Evolutionary conservation across 2,329 filamentous ascomycete genomes (phyloP).

Genomic region (Leptographium flavum): DNA sequence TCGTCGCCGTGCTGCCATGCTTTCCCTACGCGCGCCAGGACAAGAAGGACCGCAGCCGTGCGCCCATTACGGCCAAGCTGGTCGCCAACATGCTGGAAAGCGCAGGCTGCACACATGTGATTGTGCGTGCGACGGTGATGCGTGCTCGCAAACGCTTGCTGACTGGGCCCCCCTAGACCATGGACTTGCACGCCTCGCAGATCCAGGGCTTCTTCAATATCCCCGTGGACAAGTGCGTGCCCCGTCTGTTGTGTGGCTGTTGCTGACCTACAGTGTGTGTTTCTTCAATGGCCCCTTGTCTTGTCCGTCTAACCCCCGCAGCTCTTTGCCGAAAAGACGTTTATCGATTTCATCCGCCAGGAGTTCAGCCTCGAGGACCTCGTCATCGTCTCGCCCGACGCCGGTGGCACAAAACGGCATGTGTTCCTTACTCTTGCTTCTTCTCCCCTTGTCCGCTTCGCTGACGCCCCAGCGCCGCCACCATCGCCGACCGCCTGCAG

Average conservation of each 20-base stretch:
- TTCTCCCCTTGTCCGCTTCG: not conserved
- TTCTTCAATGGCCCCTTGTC: too few species aligned
- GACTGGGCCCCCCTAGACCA: conserved; percentile 35
- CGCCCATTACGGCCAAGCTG: conserved; percentile 84
- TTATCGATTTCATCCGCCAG: conserved; percentile 78
- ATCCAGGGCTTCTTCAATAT: conserved; percentile 71
- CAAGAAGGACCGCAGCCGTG: conserved; percentile 86
- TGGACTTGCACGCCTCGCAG: conserved; percentile 76
- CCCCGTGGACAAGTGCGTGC: conserved; percentile 26
- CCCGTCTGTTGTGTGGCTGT: not conserved
- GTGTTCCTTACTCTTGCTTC: not conserved
- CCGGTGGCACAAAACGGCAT: conserved; percentile 76
- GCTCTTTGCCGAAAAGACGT: conserved; percentile 84
- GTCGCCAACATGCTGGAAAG: conserved; percentile 97
- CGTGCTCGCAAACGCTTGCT: too few species aligned
- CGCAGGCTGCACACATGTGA: conserved; percentile 68
- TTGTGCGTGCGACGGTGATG: conserved; percentile 22
- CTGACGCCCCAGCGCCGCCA: not conserved
- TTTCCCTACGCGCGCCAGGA: conserved; percentile 96
- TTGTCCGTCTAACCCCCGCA: conserved; percentile 28
- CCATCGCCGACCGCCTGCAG: conserved; percentile 81
- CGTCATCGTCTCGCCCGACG: conserved; percentile 88
- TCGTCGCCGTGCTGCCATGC: conserved; percentile 89
- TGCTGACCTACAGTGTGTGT: not conserved
- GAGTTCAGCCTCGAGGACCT: conserved; percentile 61